Base-by-base conservation (phyloP, 495 filamentous ascomycete species). In the Glonium stellatum region DNA sequence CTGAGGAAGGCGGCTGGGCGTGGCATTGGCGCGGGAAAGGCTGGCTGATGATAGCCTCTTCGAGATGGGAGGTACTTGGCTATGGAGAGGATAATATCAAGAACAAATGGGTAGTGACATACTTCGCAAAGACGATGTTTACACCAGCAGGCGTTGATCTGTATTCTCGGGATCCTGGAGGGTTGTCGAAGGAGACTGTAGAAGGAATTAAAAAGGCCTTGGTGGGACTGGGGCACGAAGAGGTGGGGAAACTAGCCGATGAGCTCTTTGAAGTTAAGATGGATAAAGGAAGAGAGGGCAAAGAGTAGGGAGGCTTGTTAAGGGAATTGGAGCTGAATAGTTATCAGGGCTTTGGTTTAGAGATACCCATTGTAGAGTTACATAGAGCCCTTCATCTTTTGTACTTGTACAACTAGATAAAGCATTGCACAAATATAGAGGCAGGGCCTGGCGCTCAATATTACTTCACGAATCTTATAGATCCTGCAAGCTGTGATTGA, bases 21-120 rank as follows among this genome's bases (percentile, higher is more conserved):
- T 90, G 84, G 82, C 77, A 83, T 56, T 91, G 87, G 88, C 77
- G 85, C 25, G 88, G 88, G 4, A 86, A 81, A 62, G 84, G 86
- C 3, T 79, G 73, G 79, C 68, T 92, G 64, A 79, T 74, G 59
- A 79, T 89, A 52, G 83, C 84, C 22, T 74, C 72, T 39, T 82
- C 78, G 46, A 81, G 86, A 67, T 92, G 88, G 87, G 87, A 92
- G 76, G 72, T 88, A 15, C 68, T 92, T 44, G 87, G 86, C 4
- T 88, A 77, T 76, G 87, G 87, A 0, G 80, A 72, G 53, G 74
- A 70, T 22, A 74, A 58, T 5, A 64, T 60, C 59, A 62, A 64
- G 41, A 68, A 76, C 59, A 59, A 57, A 31, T 92, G 84, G 85
- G 78, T 81, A 9, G 85, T 91, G 4, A 91, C 86, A 3, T 88